Evolutionary conservation across 768 basidiomycete species (phyloP).

Genomic region (Cystoderma amianthinum): DNA sequence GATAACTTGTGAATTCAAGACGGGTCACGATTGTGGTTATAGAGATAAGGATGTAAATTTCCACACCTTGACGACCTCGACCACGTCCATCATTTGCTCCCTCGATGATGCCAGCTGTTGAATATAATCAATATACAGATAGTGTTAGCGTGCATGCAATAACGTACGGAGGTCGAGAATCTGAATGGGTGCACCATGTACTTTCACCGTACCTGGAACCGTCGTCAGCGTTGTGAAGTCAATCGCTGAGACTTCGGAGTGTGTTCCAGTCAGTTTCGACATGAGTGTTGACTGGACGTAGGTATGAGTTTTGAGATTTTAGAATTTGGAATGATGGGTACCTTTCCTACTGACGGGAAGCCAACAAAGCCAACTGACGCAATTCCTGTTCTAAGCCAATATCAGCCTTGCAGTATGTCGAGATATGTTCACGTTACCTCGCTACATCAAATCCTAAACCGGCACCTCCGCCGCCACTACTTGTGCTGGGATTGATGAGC

Average conservation of each 20-base stretch:
- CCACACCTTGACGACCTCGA: conserved; percentile 86
- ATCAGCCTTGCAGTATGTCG: neutral
- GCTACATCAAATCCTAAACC: conserved; percentile 98
- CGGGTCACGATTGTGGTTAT: conserved; percentile 6
- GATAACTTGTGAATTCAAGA: conserved; percentile 40
- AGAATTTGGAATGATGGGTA: conserved; percentile 13
- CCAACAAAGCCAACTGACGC: conserved; percentile 93
- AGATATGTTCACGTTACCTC: conserved; percentile 22
- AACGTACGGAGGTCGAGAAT: conserved; percentile 83
- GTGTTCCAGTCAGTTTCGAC: conserved; percentile 94
- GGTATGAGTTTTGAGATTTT: conserved; percentile 2
- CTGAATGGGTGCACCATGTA: conserved; percentile 95
- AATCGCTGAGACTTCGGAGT: conserved; percentile 92
- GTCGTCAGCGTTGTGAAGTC: conserved; percentile 97
- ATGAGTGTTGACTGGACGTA: conserved; percentile 73
- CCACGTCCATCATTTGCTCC: conserved; percentile 96
- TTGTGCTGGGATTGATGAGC: conserved; percentile 70
- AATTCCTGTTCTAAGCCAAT: conserved; percentile 81
- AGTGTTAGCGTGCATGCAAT: too few species aligned
- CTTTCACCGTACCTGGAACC: conserved; percentile 89
- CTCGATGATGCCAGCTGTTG: conserved; percentile 90
- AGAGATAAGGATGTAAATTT: conserved; percentile 7
- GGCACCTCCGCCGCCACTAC: conserved; percentile 80
- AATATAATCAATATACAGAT: conserved; percentile 1
- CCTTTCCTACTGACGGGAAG: conserved; percentile 95